Evolutionary conservation across 495 filamentous ascomycete genomes (phyloP), one percentile per base, ranked within the genome.

Genomic region (Aspergillus kassunensis): DNA sequence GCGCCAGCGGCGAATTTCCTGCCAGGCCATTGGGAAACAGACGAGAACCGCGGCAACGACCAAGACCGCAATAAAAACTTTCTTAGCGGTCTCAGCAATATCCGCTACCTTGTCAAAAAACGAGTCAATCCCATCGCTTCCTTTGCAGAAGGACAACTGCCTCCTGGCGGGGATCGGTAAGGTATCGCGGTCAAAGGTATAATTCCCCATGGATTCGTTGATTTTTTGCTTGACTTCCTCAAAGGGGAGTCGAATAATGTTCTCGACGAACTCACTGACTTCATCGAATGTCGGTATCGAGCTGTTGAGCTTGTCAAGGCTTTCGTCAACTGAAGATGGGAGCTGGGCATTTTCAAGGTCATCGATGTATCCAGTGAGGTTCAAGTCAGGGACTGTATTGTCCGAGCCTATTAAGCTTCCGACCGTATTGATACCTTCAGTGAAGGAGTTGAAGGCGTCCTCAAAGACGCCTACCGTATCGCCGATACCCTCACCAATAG

Each of bases 81-180:
- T 87, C 53, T 83, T 80, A 11, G 89, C 87, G 0, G 71, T 79
- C 31, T 72, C 54, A 0, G 80, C 74, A 7, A 89, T 76, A 11
- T 80, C 68, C 19, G 78, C 75, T 0, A 96, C 75, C 2, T 73
- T 75, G 20, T 85, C 72, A 67, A 98, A 98, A 79, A 97, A 97
- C 53, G 86, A 77, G 64, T 86, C 83, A 76, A 98, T 89, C 18
- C 79, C 83, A 47, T 85, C 80, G 71, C 92, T 89, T 67, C 85
- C 78, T 27, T 89, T 85, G 73, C 93, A 98, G 74, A 98, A 98
- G 7, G 80, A 84, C 31, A 98, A 72, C 16, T 82, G 70, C 62
- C 92, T 77, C 68, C 95, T 96, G 54, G 82, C 57, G 1, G 95
- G 89, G 7, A 96, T 74, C 0, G 90, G 88, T 51, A 98, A 87